A percentile compares a stretch with the other conserved stretches of the same genome.
phyloP scores from a whole-genome alignment of 352 stramenopile species.

The Pythium angustatum region DNA sequence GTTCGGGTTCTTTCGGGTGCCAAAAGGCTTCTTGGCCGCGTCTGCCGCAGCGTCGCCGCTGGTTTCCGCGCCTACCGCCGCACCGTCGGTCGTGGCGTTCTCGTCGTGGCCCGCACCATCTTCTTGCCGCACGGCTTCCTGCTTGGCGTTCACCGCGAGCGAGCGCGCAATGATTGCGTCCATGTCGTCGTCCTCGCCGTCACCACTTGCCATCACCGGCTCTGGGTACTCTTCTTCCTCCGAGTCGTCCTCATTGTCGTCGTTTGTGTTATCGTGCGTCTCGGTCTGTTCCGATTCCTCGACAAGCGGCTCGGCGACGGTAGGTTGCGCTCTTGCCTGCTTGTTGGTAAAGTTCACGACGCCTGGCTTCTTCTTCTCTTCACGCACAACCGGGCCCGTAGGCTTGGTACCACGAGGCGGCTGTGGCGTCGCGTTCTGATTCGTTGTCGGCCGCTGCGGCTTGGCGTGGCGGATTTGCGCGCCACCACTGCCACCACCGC shows the following conservation, averaged over 20 bases:
- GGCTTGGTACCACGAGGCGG: too few relatives aligned
- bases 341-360: constrained; percentile 20
- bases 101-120: too few relatives aligned
- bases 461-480: too few relatives aligned
- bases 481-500: not conserved
- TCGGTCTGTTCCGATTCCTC: constrained; percentile 26
- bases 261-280: constrained; percentile 18
- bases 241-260: constrained; percentile 19
- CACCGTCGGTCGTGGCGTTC: not conserved
- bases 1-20: constrained; percentile 83
- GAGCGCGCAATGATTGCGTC: constrained; percentile 25
- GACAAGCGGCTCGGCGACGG: constrained; percentile 18
- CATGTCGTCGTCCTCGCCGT: constrained; percentile 31
- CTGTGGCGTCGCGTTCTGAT: not conserved
- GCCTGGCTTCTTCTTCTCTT: constrained; percentile 23
- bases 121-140: constrained; percentile 12
- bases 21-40: constrained; percentile 41
- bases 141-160: constrained; percentile 20
- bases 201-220: constrained; percentile 1
- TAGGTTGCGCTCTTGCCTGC: constrained; percentile 4
- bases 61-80: not conserved
- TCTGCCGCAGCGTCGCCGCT: not conserved
- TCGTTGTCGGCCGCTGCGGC: too few relatives aligned
- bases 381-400: too few relatives aligned
- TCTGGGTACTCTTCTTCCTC: constrained; percentile 23